phyloP scores from a whole-genome alignment of 352 stramenopile species.

The Chrysophaeum taylorii region DNA sequence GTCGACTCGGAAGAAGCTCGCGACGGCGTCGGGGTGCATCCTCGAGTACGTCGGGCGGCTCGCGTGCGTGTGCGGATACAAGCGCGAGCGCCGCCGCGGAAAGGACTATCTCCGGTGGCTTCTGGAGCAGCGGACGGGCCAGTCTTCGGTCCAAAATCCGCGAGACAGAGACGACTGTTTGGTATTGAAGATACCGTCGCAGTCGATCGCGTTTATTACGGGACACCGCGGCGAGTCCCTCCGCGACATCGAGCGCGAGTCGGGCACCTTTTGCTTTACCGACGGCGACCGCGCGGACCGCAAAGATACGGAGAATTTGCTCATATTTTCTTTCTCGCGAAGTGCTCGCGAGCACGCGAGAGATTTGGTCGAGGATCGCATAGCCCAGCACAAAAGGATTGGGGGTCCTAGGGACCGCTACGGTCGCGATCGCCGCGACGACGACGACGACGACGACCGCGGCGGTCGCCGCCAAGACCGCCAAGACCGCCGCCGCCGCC shows the following conservation, averaged over 20 bases:
- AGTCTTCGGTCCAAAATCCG: neutral
- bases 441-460: no score
- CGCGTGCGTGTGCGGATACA: conserved; percentile 11
- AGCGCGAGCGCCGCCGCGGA: neutral
- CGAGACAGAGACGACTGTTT: neutral
- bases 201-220: neutral
- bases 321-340: conserved; percentile 9
- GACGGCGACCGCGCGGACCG: neutral
- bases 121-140: conserved; percentile 7
- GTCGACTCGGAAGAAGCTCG: conserved; percentile 8
- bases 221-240: conserved; percentile 14
- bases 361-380: conserved; percentile 4
- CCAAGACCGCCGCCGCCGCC: neutral
- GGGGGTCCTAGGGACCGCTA: no score
- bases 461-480: neutral
- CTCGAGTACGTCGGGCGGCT: conserved; percentile 14
- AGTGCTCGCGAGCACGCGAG: conserved; percentile 5
- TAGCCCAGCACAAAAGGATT: conserved; percentile 1
- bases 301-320: neutral
- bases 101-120: conserved; percentile 14
- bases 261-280: conserved; percentile 1
- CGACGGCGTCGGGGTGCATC: conserved; percentile 13
- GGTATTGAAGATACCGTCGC: neutral
- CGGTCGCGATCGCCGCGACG: neutral
- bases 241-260: conserved; percentile 8